Conservation (phyloP, 2,329 filamentous ascomycete genomes). For the Ascosphaera apis region DNA sequence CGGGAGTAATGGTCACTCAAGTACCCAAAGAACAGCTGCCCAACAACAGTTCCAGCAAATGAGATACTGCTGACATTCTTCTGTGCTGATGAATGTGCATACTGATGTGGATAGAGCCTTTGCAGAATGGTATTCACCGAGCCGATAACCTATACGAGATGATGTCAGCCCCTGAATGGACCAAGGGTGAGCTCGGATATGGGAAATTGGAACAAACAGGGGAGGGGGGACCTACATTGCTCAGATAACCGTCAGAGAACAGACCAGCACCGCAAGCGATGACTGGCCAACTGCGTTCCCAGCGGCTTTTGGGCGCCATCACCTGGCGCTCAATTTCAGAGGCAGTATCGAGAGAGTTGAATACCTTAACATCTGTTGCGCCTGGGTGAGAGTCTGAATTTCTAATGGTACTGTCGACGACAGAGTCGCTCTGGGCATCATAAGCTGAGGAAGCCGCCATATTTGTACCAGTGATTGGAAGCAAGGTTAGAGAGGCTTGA, state of each 20-base stretch:
- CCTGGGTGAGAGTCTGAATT: no score
- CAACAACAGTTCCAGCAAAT: slow-evolving; percentile 20
- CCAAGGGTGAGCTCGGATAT: background rate
- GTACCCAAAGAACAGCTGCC: slow-evolving; percentile 12
- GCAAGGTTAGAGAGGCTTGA: no score
- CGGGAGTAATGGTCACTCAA: slow-evolving; percentile 60
- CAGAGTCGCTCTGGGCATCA: background rate
- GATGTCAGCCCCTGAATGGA: background rate
- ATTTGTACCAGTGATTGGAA: no score
- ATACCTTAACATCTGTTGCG: no score
- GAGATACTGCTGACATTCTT: slow-evolving; percentile 61
- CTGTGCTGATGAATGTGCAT: slow-evolving; percentile 42
- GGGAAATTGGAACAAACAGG: background rate
- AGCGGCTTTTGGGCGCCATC: slow-evolving; percentile 15
- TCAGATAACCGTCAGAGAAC: slow-evolving; percentile 81
- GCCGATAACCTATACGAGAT: slow-evolving; percentile 44
- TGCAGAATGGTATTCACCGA: slow-evolving; percentile 59
- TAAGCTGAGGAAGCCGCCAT: no score
- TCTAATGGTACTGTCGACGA: no score
- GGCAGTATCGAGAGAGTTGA: background rate
- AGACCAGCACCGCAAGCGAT: slow-evolving; percentile 76
- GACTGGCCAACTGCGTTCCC: slow-evolving; percentile 43
- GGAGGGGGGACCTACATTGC: slow-evolving; percentile 54
- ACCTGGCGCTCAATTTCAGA: background rate
- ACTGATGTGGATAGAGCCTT: slow-evolving; percentile 45